Conservation (phyloP, 2,329 filamentous ascomycete genomes). For the Zasmidium cellare region DNA sequence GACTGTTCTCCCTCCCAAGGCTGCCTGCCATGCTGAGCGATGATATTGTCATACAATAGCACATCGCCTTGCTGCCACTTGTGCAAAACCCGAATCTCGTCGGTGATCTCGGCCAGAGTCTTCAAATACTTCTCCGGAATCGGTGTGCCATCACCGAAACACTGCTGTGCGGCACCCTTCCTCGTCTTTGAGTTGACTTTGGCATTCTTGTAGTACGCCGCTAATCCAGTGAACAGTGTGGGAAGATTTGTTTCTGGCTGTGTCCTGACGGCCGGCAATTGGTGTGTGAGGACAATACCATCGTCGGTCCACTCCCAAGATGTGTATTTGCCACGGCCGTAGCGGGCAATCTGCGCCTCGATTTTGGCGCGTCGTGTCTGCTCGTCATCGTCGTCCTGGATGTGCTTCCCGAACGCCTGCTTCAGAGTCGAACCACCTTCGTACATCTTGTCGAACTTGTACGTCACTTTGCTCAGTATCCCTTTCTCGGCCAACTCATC, state of each 20-base stretch:
- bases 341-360: slow-evolving; percentile 51
- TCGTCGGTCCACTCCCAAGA: slow-evolving; percentile 53
- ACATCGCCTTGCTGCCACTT: slow-evolving; percentile 51
- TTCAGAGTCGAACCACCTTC: slow-evolving; percentile 49
- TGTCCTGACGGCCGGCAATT: slow-evolving; percentile 48
- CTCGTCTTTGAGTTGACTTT: slow-evolving; percentile 29
- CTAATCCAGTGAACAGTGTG: slow-evolving; percentile 49
- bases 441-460: slow-evolving; percentile 47
- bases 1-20: slow-evolving; percentile 50
- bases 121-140: slow-evolving; percentile 50
- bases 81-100: slow-evolving; percentile 52
- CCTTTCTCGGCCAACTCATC: slow-evolving; percentile 46
- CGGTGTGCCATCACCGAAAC: slow-evolving; percentile 49
- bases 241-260: slow-evolving; percentile 49
- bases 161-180: slow-evolving; percentile 39
- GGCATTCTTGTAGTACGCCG: slow-evolving; percentile 46
- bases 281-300: slow-evolving; percentile 46
- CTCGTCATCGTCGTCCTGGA: slow-evolving; percentile 47
- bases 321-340: slow-evolving; percentile 47
- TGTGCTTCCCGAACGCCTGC: slow-evolving; percentile 50
- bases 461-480: slow-evolving; percentile 44
- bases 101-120: slow-evolving; percentile 46
- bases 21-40: slow-evolving; percentile 52
- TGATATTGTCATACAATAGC: slow-evolving; percentile 51
- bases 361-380: slow-evolving; percentile 44